These are phyloP conservation scores for Galerina marginata DNA, from an alignment of 768 basidiomycete genomes.

Conservation along the genomic window DNA sequence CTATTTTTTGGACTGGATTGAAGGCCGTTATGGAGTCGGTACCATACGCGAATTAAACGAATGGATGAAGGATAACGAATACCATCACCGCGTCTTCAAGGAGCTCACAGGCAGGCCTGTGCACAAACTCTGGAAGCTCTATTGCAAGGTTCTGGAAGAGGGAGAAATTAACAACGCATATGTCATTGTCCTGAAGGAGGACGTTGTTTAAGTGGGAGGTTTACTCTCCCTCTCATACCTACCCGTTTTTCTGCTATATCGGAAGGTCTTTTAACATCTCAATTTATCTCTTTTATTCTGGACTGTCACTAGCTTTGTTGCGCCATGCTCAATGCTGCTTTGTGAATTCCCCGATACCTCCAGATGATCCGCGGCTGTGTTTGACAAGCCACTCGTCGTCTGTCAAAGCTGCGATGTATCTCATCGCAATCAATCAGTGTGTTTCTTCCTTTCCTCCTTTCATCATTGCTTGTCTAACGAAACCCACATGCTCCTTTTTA, in stretches of 20 bases:
- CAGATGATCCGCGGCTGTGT: no score
- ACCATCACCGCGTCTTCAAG: conserved; percentile 58
- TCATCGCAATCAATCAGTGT: no score
- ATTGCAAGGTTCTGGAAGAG: conserved; percentile 14
- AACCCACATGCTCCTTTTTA: no score
- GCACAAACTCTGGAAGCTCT: conserved; percentile 21
- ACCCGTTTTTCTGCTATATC: no score
- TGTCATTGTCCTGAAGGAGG: not conserved
- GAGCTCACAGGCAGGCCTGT: conserved; percentile 26
- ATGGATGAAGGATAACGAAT: conserved; percentile 51
- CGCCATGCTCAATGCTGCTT: no score
- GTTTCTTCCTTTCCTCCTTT: no score
- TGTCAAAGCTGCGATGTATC: no score
- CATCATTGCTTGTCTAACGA: no score
- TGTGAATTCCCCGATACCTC: no score
- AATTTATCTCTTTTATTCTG: no score
- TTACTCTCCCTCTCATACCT: not conserved
- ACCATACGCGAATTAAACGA: conserved; percentile 65
- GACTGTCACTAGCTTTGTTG: no score
- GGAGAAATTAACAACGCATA: not conserved
- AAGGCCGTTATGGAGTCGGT: conserved; percentile 55
- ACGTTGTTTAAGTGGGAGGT: not conserved
- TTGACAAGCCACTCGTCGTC: no score
- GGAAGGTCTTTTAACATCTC: not conserved
- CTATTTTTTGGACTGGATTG: conserved; percentile 76